A percentile compares a stretch with the other conserved stretches of the same genome.
These are phyloP conservation scores for Sporothrix pseudoabietina DNA, from an alignment of 2,329 filamentous ascomycete genomes.

Conservation along the genomic window DNA sequence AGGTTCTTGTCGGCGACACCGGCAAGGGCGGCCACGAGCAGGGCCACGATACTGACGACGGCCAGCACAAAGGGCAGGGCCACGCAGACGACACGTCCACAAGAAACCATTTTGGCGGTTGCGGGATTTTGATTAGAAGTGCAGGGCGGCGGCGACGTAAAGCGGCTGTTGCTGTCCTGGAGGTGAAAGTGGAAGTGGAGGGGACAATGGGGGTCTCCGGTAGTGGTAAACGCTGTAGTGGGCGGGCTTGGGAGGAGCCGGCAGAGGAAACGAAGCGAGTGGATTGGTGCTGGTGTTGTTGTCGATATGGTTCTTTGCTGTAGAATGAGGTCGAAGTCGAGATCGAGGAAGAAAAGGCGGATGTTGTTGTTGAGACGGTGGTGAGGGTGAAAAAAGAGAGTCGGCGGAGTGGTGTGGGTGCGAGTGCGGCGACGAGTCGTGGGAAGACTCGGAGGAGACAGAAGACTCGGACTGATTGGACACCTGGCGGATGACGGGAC, in stretches of 20 bases:
- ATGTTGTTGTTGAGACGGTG: background rate
- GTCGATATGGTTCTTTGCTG: background rate
- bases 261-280: conserved; percentile 22
- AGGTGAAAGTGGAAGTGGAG: background rate
- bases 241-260: conserved; percentile 24
- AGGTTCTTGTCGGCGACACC: conserved; percentile 59
- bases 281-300: background rate
- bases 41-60: conserved; percentile 71
- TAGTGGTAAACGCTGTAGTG: conserved; percentile 9
- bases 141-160: conserved; percentile 24
- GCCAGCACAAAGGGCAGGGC: conserved; percentile 82
- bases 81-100: conserved; percentile 83
- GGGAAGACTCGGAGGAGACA: conserved; percentile 18
- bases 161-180: conserved; percentile 7
- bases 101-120: conserved; percentile 41
- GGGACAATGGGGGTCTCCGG: conserved; percentile 4
- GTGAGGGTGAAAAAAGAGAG: background rate
- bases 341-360: conserved; percentile 22
- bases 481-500: background rate
- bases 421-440: conserved; percentile 15
- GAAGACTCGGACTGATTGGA: background rate
- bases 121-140: background rate
- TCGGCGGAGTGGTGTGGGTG: background rate
- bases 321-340: conserved; percentile 16
- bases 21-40: conserved; percentile 59